Evolutionary conservation across 129 eudicot species (phyloP).

Genomic region (Ambrosia artemisiifolia): DNA sequence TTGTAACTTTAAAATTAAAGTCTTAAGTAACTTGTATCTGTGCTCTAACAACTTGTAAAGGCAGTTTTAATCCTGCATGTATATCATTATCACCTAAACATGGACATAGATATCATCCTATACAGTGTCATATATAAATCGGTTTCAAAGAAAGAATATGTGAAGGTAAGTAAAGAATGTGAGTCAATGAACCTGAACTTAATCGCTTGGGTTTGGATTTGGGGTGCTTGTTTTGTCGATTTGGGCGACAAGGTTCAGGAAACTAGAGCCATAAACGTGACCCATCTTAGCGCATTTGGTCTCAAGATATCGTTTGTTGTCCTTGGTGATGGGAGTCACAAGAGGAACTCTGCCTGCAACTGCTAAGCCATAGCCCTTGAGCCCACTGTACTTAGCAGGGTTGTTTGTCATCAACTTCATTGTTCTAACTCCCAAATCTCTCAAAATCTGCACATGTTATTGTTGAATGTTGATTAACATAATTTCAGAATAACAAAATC

Average conservation of each 20-base stretch:
- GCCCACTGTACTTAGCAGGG: slow-evolving; percentile 79
- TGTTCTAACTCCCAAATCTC: slow-evolving; percentile 78
- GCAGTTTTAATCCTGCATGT: too few relatives aligned
- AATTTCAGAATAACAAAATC: not conserved
- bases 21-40: too few relatives aligned
- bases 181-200: slow-evolving; percentile 5
- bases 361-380: slow-evolving; percentile 82
- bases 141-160: not conserved
- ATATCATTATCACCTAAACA: not conserved
- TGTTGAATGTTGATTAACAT: not conserved
- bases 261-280: slow-evolving; percentile 54
- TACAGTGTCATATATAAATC: not conserved
- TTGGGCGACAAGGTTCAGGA: slow-evolving; percentile 17
- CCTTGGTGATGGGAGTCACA: slow-evolving; percentile 59
- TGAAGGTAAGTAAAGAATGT: not conserved
- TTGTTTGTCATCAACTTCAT: slow-evolving; percentile 93
- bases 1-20: too few relatives aligned
- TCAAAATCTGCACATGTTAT: slow-evolving; percentile 55
- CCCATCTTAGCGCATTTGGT: slow-evolving; percentile 93
- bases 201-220: slow-evolving; percentile 11
- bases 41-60: too few relatives aligned
- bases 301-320: slow-evolving; percentile 77
- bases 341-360: slow-evolving; percentile 81
- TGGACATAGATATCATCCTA: not conserved
- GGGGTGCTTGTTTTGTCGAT: slow-evolving; percentile 26